Evolutionary conservation across 148 eudicot species (phyloP).

Genomic region (Polygonum maritimum): DNA sequence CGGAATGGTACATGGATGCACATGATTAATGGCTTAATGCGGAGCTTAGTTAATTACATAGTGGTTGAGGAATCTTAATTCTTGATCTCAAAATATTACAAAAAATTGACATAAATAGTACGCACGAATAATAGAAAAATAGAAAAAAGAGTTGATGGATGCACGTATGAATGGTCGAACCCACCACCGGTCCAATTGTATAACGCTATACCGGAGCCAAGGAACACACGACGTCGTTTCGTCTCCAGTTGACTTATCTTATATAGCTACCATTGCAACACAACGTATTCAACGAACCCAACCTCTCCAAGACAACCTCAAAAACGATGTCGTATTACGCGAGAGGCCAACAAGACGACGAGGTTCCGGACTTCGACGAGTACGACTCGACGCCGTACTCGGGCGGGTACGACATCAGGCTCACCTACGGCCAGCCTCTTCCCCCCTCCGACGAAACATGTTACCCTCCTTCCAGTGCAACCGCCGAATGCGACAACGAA

Average conservation of each 20-base stretch:
- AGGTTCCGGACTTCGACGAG: constrained; percentile 70
- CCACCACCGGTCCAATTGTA: neutral
- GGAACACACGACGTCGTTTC: neutral
- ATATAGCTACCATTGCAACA: neutral
- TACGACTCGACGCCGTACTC: constrained; percentile 76
- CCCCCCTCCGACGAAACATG: constrained; percentile 59
- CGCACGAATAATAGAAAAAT: neutral
- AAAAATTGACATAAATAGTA: too few relatives aligned
- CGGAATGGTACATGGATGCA: too few relatives aligned
- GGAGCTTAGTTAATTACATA: too few relatives aligned
- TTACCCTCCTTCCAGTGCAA: constrained; percentile 51
- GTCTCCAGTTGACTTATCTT: neutral
- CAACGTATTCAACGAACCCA: neutral
- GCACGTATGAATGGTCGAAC: neutral
- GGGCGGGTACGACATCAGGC: constrained; percentile 73
- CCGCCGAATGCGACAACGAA: neutral
- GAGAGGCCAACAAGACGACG: constrained; percentile 29
- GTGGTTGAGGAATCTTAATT: too few relatives aligned
- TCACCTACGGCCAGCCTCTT: constrained; percentile 75
- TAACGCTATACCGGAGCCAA: neutral
- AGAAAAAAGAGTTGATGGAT: neutral
- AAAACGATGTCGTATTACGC: constrained; percentile 73
- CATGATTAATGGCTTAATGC: too few relatives aligned
- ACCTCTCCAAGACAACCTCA: neutral
- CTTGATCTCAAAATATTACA: too few relatives aligned